Evolutionary conservation across 306 rosid genomes (phyloP), one percentile per base, ranked within the genome.

Genomic region (Malus domestica): DNA sequence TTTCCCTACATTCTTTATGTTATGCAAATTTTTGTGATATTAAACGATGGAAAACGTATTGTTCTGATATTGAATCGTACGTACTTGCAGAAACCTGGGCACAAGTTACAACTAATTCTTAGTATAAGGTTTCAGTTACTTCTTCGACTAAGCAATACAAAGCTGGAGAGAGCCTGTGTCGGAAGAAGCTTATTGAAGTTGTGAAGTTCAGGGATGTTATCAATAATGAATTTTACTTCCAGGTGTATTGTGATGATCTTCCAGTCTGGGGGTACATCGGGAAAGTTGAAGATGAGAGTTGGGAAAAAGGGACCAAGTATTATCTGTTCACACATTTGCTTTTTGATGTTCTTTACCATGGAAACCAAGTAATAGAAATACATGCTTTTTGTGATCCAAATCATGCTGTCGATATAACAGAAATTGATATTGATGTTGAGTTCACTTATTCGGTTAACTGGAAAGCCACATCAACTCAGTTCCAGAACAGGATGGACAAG

Each of bases 211-310:
- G 88, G 85, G 80, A 80, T 83, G 94, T 93, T 55, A 87, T 94
- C 65, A 65, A 59, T 20, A 71, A 80, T 23, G 94, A 91, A 1
- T 93, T 83, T 86, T 91, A 90, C 89, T 91, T 87, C 74, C 97
- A 93, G 87, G 87, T 91, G 92, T 93, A 90, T 83, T 83, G 84
- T 74, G 97, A 93, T 77, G 96, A 93, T 75, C 98, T 93, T 80
- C 96, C 97, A 10, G 67, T 90, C 20, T 93, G 97, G 98, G 97
- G 93, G 1, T 93, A 88, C 73, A 22, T 93, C 67, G 98, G 98
- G 42, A 88, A 87, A 86, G 75, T 85, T 67, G 98, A 91, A 75
- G 90, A 80, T 52, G 82, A 86, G 82, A 80, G 77, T 25, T 86
- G 81, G 89, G 74, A 71, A 61, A 81, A 87, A 83, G 86, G 87